These are phyloP conservation scores for Nicotiana benthamiana DNA, from an alignment of 257 asterid species.

Conservation along the genomic window DNA sequence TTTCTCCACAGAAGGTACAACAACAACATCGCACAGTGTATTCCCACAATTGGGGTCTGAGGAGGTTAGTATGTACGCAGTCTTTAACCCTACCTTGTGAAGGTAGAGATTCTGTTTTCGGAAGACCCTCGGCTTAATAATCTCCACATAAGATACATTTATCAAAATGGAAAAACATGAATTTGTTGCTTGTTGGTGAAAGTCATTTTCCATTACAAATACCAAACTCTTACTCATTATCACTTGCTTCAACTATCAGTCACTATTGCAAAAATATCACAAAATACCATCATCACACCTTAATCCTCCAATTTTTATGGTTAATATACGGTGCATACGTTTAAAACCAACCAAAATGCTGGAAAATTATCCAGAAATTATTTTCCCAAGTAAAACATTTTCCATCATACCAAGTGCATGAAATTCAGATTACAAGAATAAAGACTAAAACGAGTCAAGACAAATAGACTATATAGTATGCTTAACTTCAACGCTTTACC, in stretches of 20 bases:
- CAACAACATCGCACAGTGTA: too few species aligned
- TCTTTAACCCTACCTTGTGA: too few species aligned
- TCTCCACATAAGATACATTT: background rate
- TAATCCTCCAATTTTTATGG: background rate
- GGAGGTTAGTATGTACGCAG: too few species aligned
- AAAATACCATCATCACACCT: background rate
- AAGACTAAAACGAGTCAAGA: background rate
- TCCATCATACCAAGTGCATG: background rate
- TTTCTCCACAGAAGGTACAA: too few species aligned
- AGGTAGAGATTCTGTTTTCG: too few species aligned
- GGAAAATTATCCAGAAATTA: background rate
- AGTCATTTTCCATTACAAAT: background rate
- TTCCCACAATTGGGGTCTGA: too few species aligned
- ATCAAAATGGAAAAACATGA: background rate
- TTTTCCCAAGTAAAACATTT: background rate
- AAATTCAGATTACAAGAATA: background rate
- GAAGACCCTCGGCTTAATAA: too few species aligned
- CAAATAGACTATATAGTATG: background rate
- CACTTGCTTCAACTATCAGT: background rate
- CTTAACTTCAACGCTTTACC: constrained; percentile 1
- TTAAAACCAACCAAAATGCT: background rate
- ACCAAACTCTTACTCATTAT: background rate
- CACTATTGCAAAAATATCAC: background rate
- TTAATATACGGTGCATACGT: background rate
- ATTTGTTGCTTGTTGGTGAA: background rate